These are phyloP conservation scores for Tylopilus balloui DNA, from an alignment of 768 basidiomycete species.

Conservation along the genomic window DNA sequence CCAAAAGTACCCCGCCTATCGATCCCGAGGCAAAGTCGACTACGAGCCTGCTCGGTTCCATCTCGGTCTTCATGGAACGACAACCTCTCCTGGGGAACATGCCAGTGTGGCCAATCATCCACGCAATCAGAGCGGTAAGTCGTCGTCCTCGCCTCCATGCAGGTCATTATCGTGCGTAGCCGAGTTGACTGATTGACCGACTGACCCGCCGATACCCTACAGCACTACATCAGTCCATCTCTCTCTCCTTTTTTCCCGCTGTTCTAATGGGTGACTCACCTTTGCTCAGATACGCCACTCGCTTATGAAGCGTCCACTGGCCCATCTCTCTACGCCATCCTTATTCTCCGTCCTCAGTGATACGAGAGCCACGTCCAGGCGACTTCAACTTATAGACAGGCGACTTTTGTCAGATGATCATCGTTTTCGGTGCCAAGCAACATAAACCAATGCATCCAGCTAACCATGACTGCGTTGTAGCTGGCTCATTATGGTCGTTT, in stretches of 20 bases:
- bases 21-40: too few species aligned
- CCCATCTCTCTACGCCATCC: not conserved
- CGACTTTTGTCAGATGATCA: too few species aligned
- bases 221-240: slow-evolving; percentile 69
- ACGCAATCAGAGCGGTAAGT: slow-evolving; percentile 61
- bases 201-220: slow-evolving; percentile 5
- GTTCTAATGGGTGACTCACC: not conserved
- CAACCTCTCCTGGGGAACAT: slow-evolving; percentile 46
- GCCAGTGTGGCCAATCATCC: slow-evolving; percentile 78
- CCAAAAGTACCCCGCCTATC: too few species aligned
- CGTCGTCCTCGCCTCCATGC: slow-evolving; percentile 11
- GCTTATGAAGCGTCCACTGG: slow-evolving; percentile 68
- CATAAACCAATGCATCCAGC: too few species aligned
- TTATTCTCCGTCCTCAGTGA: too few species aligned
- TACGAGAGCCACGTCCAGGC: too few species aligned
- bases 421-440: too few species aligned
- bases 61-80: slow-evolving; percentile 24
- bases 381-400: too few species aligned
- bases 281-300: slow-evolving; percentile 72
- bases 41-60: too few species aligned
- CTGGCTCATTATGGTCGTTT: too few species aligned
- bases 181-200: not conserved
- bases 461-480: too few species aligned
- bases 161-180: slow-evolving; percentile 59
- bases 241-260: not conserved